Conservation (phyloP, 192 early-diverging fungal genomes). For the Umbelopsis isabellina region DNA sequence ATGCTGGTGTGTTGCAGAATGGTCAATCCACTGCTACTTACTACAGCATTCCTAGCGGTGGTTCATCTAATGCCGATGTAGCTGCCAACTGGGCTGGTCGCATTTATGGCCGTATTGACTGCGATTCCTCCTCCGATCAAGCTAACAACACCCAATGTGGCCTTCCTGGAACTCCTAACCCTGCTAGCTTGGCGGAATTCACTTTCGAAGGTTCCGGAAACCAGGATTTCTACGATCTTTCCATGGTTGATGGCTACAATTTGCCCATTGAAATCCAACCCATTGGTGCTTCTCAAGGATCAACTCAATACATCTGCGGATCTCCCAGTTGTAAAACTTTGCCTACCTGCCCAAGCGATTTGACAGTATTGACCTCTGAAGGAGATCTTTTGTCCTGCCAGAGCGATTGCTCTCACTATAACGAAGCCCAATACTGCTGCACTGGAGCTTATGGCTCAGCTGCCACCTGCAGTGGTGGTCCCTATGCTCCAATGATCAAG, state of each 20-base stretch:
- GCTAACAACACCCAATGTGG: slow-evolving; percentile 14
- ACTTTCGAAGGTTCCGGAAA: slow-evolving; percentile 17
- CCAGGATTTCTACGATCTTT: slow-evolving; percentile 40
- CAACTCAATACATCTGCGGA: neutral
- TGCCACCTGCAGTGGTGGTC: slow-evolving; percentile 27
- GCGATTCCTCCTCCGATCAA: neutral
- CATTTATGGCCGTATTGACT: neutral
- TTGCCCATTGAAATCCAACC: slow-evolving; percentile 33
- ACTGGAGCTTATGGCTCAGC: slow-evolving; percentile 28
- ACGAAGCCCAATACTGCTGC: slow-evolving; percentile 32
- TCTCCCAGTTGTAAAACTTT: neutral
- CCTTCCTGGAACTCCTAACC: slow-evolving; percentile 23
- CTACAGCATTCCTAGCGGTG: neutral
- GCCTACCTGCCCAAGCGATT: slow-evolving; percentile 27
- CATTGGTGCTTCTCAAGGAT: neutral
- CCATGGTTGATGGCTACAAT: slow-evolving; percentile 41
- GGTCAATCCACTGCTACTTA: slow-evolving; percentile 6
- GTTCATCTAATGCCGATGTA: neutral
- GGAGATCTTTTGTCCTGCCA: slow-evolving; percentile 26
- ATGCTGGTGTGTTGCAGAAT: slow-evolving; percentile 10
- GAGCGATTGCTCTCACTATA: slow-evolving; percentile 38
- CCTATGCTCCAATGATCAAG: slow-evolving; percentile 35
- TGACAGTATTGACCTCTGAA: neutral
- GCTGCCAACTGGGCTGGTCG: slow-evolving; percentile 15
- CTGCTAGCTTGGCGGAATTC: slow-evolving; percentile 37